These are phyloP conservation scores for Paracoccidioides lutzii DNA, from an alignment of 2,329 filamentous ascomycete species.

Conservation along the genomic window DNA sequence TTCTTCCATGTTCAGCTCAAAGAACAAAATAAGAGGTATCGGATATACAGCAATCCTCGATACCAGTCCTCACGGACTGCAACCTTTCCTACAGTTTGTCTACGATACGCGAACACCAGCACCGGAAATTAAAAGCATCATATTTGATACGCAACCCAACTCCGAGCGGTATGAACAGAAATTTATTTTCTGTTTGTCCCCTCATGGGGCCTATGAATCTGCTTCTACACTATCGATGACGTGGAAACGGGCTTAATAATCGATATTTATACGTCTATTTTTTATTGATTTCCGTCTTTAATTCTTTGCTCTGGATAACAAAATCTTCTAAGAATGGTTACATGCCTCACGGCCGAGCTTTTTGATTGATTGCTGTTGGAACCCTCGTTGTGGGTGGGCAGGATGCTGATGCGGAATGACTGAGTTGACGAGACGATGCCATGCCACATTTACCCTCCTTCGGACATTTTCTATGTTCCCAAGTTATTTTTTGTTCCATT, in stretches of 20 bases:
- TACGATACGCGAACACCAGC: background rate
- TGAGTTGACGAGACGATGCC: no score
- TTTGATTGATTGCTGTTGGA: conserved; percentile 1
- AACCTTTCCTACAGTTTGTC: background rate
- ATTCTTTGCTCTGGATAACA: conserved; percentile 9
- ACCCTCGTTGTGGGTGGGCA: background rate
- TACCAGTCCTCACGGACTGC: conserved; percentile 25
- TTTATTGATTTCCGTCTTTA: conserved; percentile 7
- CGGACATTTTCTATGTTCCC: no score
- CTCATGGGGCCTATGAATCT: background rate
- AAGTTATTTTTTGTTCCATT: no score
- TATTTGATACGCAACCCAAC: background rate
- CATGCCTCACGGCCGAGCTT: conserved; percentile 16
- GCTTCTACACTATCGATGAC: background rate
- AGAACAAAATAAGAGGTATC: background rate
- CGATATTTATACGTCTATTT: conserved; percentile 6
- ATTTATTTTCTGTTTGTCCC: background rate
- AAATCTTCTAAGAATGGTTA: conserved; percentile 13
- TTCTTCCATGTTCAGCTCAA: background rate
- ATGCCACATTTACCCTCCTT: no score
- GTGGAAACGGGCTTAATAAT: background rate
- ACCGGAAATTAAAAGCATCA: background rate
- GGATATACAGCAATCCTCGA: conserved; percentile 15
- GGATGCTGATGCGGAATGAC: background rate
- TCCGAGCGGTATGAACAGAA: background rate